Percentiles rank a stretch among this genome's conserved stretches.
Conservation (phyloP, 176 grass and related monocot genomes). For the Oropetium thomaeum region DNA sequence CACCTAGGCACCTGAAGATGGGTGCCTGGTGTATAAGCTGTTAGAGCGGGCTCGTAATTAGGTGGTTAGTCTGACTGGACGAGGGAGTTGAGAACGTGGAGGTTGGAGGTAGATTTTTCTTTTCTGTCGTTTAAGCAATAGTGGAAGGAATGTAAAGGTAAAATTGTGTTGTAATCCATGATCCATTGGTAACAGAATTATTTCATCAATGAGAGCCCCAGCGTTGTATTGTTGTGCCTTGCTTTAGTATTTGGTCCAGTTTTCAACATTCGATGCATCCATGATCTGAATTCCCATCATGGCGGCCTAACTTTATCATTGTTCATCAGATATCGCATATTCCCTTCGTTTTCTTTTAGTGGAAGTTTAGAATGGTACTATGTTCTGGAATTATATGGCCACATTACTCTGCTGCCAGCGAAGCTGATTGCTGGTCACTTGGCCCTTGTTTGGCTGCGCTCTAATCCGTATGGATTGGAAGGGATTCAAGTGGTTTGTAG, state of each 20-base stretch:
- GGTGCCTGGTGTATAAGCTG: constrained; percentile 53
- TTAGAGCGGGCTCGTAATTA: constrained; percentile 41
- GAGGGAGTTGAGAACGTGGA: not conserved
- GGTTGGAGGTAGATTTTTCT: constrained; percentile 31
- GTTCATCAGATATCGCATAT: not conserved
- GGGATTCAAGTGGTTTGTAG: too few relatives aligned
- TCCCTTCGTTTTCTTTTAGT: not conserved
- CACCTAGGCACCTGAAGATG: constrained; percentile 75
- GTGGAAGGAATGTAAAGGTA: constrained; percentile 45
- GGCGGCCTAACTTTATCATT: not conserved
- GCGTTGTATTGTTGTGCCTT: not conserved
- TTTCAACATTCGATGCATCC: not conserved
- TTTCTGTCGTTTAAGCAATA: constrained; percentile 34
- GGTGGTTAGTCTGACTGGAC: constrained; percentile 55
- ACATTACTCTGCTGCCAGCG: not conserved
- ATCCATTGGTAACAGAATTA: constrained; percentile 32
- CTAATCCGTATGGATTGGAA: too few relatives aligned
- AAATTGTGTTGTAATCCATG: constrained; percentile 43
- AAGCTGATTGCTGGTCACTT: not conserved
- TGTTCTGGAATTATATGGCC: not conserved
- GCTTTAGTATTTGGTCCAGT: not conserved
- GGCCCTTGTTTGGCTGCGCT: too few relatives aligned
- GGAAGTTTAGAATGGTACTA: not conserved
- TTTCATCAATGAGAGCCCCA: constrained; percentile 30
- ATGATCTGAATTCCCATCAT: not conserved